Percentiles rank a stretch among this genome's conserved stretches.
phyloP scores from a whole-genome alignment of 148 eudicot species.

The Rheum nobile region DNA sequence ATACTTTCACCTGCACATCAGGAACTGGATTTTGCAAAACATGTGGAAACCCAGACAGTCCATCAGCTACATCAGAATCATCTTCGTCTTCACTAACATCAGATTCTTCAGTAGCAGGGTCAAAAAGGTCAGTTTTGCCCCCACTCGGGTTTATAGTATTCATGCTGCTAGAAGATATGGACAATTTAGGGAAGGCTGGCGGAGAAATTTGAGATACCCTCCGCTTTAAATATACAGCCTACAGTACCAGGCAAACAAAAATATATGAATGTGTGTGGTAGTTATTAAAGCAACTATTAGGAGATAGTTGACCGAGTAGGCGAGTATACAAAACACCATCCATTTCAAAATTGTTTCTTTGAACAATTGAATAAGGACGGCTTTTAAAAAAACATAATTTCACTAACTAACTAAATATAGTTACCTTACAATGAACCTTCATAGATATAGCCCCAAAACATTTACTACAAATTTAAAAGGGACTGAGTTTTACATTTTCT shows the following conservation, averaged over 20 bases:
- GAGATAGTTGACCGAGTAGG: neutral
- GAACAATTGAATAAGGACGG: neutral
- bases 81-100: slow-evolving; percentile 60
- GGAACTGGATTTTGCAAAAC: slow-evolving; percentile 73
- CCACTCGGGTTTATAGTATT: slow-evolving; percentile 37
- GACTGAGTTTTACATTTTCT: neutral
- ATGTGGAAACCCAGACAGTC: slow-evolving; percentile 46
- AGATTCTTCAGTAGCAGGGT: slow-evolving; percentile 36
- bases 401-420: too few relatives aligned
- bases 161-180: slow-evolving; percentile 29
- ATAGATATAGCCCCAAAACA: neutral
- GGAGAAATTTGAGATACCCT: slow-evolving; percentile 34
- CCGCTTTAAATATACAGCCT: slow-evolving; percentile 91
- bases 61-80: slow-evolving; percentile 48
- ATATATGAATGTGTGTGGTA: neutral
- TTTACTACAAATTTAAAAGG: neutral
- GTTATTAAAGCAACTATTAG: neutral
- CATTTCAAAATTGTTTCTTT: neutral
- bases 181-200: slow-evolving; percentile 34
- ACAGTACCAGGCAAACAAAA: slow-evolving; percentile 12
- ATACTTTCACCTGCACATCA: slow-evolving; percentile 72
- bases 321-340: neutral
- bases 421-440: neutral
- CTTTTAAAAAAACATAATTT: too few relatives aligned
- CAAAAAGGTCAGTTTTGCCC: slow-evolving; percentile 44